Evolutionary conservation across 345 rosid species (phyloP).

Genomic region (Garcia nutans): DNA sequence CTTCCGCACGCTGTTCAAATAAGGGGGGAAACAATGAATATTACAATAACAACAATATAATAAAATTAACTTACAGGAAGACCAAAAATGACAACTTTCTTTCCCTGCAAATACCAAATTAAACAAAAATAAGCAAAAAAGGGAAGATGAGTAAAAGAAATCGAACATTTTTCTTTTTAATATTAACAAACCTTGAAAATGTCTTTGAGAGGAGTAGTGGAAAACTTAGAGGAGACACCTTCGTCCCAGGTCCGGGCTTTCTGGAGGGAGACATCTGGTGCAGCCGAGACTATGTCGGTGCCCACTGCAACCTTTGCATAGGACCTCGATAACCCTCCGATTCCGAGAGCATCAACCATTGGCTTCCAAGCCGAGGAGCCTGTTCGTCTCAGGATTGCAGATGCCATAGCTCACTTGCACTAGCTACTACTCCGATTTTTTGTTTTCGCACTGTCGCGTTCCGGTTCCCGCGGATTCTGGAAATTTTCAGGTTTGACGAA

Average conservation of each 20-base stretch:
- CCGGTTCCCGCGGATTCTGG: not conserved
- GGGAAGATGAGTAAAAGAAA: not conserved
- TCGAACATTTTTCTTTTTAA: not conserved
- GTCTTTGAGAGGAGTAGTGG: constrained; percentile 65
- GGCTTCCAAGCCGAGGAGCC: constrained; percentile 35
- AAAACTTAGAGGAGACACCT: constrained; percentile 73
- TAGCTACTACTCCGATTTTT: too few species aligned
- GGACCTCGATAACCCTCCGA: constrained; percentile 37
- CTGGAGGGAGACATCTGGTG: constrained; percentile 75
- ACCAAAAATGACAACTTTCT: constrained; percentile 91
- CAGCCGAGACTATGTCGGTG: constrained; percentile 59
- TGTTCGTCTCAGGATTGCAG: constrained; percentile 46
- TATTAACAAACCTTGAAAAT: constrained; percentile 56
- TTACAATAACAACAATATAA: not conserved
- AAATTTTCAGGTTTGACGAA: not conserved
- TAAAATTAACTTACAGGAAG: constrained; percentile 62
- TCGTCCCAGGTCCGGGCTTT: constrained; percentile 88
- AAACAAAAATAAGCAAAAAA: constrained; percentile 7
- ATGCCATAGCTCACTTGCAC: constrained; percentile 44
- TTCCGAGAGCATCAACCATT: constrained; percentile 25
- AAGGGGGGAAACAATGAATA: too few species aligned
- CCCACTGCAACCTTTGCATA: constrained; percentile 69
- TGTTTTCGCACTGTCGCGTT: not conserved
- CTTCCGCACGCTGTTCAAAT: too few species aligned
- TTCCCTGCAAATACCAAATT: constrained; percentile 56